Base-by-base conservation (phyloP, 805 yeast species). In the Wickerhamiella australiensis region DNA sequence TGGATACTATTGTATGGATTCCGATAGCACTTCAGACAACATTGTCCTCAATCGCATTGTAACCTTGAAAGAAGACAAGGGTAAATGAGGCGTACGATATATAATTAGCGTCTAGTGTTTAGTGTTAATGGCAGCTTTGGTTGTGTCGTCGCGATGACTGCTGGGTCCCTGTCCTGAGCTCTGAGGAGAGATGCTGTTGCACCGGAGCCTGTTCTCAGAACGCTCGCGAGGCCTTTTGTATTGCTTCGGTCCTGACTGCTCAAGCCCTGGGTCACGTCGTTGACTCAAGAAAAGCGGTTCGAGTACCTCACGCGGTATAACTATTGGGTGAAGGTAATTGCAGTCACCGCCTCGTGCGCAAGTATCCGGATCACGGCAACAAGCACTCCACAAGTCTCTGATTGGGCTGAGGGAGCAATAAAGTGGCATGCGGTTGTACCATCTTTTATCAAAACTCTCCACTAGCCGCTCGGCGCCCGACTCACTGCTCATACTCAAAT, bases 1-100 rank as follows among this genome's bases (percentile, higher is more conserved):
- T 42, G 98, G 98, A 26, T 92, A 92, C 68, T 92, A 87, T 77
- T 80, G 95, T 61, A 65, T 86, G 64, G 98, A 92, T 65, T 77
- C 75, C 57, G 96, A 90, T 55, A 69, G 85, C 50, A 68, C 73
- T 8, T 73, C 68, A 17, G 80, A 76, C 25, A 72, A 70, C 52
- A 68, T 88, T 55, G 74, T 92, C 29, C 71, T 92, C 63, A 92
- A 92, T 70, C 78, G 96, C 65, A 86, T 90, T 60, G 98, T 92
- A 38, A 82, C 95, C 12, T 76, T 92, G 68, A 92, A 90, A 72
- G 94, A 84, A 61, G 95, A 86, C 56, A 57, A 58, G 38, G 56
- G 42, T 26, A 45, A 42, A 36, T 27, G 42, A 26, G 23, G 20
- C 7, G n/a, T 33, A n/a, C 37, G n/a, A n/a, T n/a, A n/a, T n/a